These are phyloP conservation scores for Alternaria consortialis DNA, from an alignment of 2,329 filamentous ascomycete species.

Conservation along the genomic window DNA sequence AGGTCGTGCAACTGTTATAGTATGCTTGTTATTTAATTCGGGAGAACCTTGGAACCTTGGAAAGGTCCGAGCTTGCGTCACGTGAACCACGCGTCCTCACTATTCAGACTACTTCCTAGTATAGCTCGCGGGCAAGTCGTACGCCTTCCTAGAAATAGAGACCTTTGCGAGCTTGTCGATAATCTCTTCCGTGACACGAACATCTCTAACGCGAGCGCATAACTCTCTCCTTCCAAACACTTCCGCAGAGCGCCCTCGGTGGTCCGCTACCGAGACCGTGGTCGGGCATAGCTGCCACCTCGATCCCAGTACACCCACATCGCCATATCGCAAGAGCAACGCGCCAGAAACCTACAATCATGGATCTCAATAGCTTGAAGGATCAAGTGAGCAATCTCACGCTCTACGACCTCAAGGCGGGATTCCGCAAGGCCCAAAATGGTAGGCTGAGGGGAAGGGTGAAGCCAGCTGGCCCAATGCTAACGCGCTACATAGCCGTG, in stretches of 20 bases:
- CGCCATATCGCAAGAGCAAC: conserved; percentile 3
- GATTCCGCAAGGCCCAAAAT: conserved; percentile 96
- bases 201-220: not conserved
- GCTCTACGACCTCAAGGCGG: conserved; percentile 93
- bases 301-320: conserved; percentile 10
- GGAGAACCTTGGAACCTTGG: not conserved
- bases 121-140: not conserved
- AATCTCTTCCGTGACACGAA: not conserved
- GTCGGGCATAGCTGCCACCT: conserved; percentile 14
- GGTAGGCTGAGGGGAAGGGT: conserved; percentile 63
- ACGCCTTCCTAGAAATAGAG: not conserved
- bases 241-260: conserved; percentile 12
- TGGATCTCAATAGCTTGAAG: conserved; percentile 88
- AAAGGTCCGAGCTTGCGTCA: conserved; percentile 8
- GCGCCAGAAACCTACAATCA: conserved; percentile 54
- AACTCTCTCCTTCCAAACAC: no score
- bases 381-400: conserved; percentile 90
- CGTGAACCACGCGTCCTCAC: not conserved
- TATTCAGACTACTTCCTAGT: not conserved
- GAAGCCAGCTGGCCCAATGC: conserved; percentile 32
- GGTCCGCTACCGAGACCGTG: conserved; percentile 20
- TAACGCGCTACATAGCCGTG: conserved; percentile 69
- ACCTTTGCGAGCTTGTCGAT: not conserved
- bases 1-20: not conserved
- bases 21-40: not conserved